Conservation (phyloP, 2,329 filamentous ascomycete species). For the Nemania diffusa region DNA sequence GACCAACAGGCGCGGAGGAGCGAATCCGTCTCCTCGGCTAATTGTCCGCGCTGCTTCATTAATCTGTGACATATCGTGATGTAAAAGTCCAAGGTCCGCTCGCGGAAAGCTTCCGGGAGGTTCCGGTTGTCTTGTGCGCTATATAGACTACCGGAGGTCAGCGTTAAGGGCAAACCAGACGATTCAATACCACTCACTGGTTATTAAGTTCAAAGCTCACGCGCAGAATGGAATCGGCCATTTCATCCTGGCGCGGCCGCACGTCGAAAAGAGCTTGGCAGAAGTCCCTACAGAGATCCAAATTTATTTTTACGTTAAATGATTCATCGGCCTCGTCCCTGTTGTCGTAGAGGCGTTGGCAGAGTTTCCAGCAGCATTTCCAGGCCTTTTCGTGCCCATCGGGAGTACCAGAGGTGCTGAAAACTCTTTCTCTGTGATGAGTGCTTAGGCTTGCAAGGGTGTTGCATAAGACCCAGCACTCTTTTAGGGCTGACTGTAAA, state of each 20-base stretch:
- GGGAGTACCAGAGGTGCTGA: slow-evolving; percentile 77
- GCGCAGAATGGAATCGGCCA: slow-evolving; percentile 84
- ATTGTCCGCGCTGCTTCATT: slow-evolving; percentile 90
- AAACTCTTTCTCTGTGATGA: slow-evolving; percentile 81
- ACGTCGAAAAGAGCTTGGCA: slow-evolving; percentile 92
- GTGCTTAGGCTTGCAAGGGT: slow-evolving; percentile 87
- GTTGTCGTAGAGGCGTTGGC: slow-evolving; percentile 87
- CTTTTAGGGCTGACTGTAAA: slow-evolving; percentile 79
- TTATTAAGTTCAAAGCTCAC: slow-evolving; percentile 97
- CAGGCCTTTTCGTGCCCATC: slow-evolving; percentile 88
- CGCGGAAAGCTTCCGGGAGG: slow-evolving; percentile 85
- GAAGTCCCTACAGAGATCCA: slow-evolving; percentile 91
- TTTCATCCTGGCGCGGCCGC: slow-evolving; percentile 78
- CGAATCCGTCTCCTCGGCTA: slow-evolving; percentile 84
- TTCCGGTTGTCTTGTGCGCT: slow-evolving; percentile 85
- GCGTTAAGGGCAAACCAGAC: background rate
- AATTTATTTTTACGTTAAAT: slow-evolving; percentile 76
- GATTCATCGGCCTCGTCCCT: slow-evolving; percentile 74
- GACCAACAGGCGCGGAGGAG: slow-evolving; percentile 89
- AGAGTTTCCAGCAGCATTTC: slow-evolving; percentile 94
- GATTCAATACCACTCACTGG: slow-evolving; percentile 64
- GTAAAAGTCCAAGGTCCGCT: slow-evolving; percentile 93
- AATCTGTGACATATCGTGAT: slow-evolving; percentile 91
- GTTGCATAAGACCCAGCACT: slow-evolving; percentile 96
- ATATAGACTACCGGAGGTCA: slow-evolving; percentile 68